Evolutionary conservation across 352 stramenopile genomes (phyloP).

Genomic region (Phytophthora pseudosyringae): DNA sequence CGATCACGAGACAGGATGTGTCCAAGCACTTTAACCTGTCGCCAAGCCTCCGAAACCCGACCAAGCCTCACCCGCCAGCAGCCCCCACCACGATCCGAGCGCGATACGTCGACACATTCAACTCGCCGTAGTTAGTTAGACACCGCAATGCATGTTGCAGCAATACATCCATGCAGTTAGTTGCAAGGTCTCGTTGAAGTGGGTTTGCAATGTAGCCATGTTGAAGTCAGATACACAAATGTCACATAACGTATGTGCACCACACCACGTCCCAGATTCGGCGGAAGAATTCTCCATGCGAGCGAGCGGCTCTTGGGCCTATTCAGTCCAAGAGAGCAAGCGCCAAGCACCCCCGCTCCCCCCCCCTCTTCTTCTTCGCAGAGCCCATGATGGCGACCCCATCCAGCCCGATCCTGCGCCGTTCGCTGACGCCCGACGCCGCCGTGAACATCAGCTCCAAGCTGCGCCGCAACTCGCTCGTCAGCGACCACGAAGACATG

Average conservation of each 20-base stretch:
- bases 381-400: constrained; percentile 32
- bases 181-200: constrained; percentile 7
- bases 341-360: neutral
- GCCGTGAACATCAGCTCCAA: constrained; percentile 44
- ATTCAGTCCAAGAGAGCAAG: constrained; percentile 9
- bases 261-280: constrained; percentile 19
- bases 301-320: constrained; percentile 13
- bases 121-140: constrained; percentile 21
- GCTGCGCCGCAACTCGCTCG: constrained; percentile 58
- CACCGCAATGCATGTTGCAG: neutral
- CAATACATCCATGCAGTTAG: no score
- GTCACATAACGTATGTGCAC: neutral
- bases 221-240: neutral
- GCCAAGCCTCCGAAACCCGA: constrained; percentile 14
- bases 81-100: constrained; percentile 29
- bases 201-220: neutral
- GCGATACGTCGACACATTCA: constrained; percentile 58
- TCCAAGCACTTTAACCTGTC: constrained; percentile 26
- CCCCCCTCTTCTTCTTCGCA: no score
- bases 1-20: constrained; percentile 21
- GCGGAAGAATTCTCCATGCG: constrained; percentile 24
- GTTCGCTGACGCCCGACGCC: constrained; percentile 20
- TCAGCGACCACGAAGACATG: constrained; percentile 72
- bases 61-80: constrained; percentile 24
- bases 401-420: constrained; percentile 34